Evolutionary conservation across 768 basidiomycete species (phyloP).

Genomic region (Boletus vermiculosoides): DNA sequence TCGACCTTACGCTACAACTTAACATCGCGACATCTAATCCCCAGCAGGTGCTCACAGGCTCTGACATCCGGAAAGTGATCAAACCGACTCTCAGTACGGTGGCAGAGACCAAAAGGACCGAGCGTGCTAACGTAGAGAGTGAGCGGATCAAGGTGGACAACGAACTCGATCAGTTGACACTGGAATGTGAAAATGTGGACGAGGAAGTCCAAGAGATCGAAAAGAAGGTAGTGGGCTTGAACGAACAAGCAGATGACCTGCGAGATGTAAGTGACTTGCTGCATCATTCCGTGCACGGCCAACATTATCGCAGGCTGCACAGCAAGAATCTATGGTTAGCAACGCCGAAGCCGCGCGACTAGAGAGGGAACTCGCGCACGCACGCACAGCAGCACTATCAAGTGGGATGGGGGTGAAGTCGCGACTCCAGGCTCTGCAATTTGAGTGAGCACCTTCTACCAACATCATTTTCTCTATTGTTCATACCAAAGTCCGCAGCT

Average conservation of each 20-base stretch:
- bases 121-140: conserved; percentile 69
- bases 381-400: conserved; percentile 70
- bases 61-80: conserved; percentile 68
- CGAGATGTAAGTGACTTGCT: conserved; percentile 60
- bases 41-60: conserved; percentile 63
- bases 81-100: conserved; percentile 74
- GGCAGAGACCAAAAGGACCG: conserved; percentile 68
- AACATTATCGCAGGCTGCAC: conserved; percentile 55
- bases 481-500: conserved; percentile 42
- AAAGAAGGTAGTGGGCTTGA: conserved; percentile 66
- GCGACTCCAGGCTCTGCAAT: conserved; percentile 70
- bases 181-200: conserved; percentile 79
- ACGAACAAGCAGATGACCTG: conserved; percentile 76
- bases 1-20: conserved; percentile 78
- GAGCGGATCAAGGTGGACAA: conserved; percentile 80
- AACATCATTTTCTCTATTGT: neutral
- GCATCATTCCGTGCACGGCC: neutral
- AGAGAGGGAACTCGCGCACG: conserved; percentile 71
- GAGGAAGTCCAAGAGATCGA: conserved; percentile 74
- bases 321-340: conserved; percentile 68
- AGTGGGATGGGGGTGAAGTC: conserved; percentile 84
- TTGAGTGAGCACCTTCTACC: conserved; percentile 51
- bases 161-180: conserved; percentile 71
- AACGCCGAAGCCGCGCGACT: conserved; percentile 64
- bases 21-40: conserved; percentile 75